Evolutionary conservation across 192 early-diverging fungal species (phyloP).

Genomic region (Dissophora globulifera): DNA sequence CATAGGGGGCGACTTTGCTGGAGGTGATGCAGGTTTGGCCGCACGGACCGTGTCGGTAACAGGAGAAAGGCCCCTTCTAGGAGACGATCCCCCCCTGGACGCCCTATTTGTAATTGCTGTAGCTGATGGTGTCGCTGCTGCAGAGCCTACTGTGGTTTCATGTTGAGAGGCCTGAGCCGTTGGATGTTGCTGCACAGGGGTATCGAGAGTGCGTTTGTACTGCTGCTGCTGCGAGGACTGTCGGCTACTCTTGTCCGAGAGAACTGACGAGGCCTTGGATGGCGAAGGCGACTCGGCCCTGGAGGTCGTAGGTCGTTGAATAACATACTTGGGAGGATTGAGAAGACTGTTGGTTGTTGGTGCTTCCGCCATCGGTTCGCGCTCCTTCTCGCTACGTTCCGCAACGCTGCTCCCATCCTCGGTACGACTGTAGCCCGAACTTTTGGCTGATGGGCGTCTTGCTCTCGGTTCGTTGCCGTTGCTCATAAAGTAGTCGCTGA

Average conservation of each 20-base stretch:
- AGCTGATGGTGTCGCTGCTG: too few relatives aligned
- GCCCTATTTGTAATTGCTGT: too few relatives aligned
- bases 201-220: background rate
- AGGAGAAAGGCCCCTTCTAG: too few relatives aligned
- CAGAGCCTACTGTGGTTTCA: background rate
- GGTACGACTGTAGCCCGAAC: background rate
- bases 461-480: background rate
- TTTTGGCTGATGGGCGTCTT: slow-evolving; percentile 4
- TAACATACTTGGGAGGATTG: slow-evolving; percentile 31
- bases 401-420: slow-evolving; percentile 6
- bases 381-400: slow-evolving; percentile 6
- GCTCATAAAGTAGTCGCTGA: slow-evolving; percentile 17
- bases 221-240: slow-evolving; percentile 18
- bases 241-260: slow-evolving; percentile 26
- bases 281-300: slow-evolving; percentile 32
- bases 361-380: background rate
- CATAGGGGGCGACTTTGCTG: background rate
- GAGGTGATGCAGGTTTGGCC: background rate
- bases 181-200: slow-evolving; percentile 10
- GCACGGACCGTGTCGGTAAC: background rate
- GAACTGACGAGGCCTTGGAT: slow-evolving; percentile 24
- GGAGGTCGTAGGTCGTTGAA: slow-evolving; percentile 22
- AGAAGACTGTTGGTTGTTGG: slow-evolving; percentile 26
- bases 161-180: slow-evolving; percentile 3
- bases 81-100: too few relatives aligned